Base-by-base conservation (phyloP, 164 flowering plant species). In the Magnolia kwangsiensis region DNA sequence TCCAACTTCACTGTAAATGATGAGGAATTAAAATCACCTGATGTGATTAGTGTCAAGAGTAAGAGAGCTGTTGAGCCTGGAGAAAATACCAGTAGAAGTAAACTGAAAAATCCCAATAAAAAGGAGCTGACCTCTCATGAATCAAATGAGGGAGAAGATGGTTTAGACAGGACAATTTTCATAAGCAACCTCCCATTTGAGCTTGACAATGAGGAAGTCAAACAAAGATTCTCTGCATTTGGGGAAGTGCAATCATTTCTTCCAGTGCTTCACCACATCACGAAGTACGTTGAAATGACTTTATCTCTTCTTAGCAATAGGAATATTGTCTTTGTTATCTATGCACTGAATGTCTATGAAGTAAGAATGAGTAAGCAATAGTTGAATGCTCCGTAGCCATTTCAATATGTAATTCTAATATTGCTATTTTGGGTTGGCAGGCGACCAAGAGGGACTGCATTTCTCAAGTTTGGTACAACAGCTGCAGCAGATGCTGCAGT, bases 361-460 rank as follows among this genome's bases (percentile, higher is more conserved):
- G 45, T 37, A 5, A 55, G 29, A 55, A 21, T 68, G n/a, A 24
- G 27, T 37, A 10, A 10, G 18, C 50, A 51, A 51, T 8, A 37
- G 50, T 70, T 70, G 24, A 63, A 29, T 61, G 23, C 18, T 21
- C 55, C n/a, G n/a, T 55, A 70, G 72, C 72, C 51, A 16, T 13
- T 13, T 68, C 19, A 1, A 18, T 11, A 37, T 64, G 71, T 68
- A 29, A 68, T 16, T 55, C 21, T 64, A 51, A 51, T 37, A 10
- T 75, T 67, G 58, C 50, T 24, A 23, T 67, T 14, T 75, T 68
- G n/a, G 49, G 50, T 8, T 27, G 8, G 74, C 87, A 96, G 99
- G 87, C 90, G 98, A 68, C 98, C 98, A 29, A 90, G 77, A 81
- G 99, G 99, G 71, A 92, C 94, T 76, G 99, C 93, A 59, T 96